phyloP scores from a whole-genome alignment of 805 yeast species.

The Starmerella powellii region DNA sequence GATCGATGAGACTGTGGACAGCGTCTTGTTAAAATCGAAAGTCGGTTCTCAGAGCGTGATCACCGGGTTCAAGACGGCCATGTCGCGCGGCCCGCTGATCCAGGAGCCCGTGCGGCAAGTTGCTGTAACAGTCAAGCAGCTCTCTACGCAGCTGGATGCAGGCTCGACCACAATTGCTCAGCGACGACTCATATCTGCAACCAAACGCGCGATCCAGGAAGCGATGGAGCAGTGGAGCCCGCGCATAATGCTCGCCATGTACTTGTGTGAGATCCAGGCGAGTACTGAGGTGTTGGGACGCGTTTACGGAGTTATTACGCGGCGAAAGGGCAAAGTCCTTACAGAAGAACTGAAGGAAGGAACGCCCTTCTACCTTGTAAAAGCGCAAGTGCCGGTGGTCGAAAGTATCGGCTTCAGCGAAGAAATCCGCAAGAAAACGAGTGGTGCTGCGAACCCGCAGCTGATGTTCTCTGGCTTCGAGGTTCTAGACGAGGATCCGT shows the following conservation, averaged over 20 bases:
- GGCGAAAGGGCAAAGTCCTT: constrained; percentile 69
- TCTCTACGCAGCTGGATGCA: constrained; percentile 23
- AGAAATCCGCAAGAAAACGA: constrained; percentile 81
- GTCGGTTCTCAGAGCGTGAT: constrained; percentile 35
- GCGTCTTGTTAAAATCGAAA: not conserved
- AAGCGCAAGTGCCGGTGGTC: constrained; percentile 77
- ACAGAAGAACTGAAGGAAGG: constrained; percentile 97
- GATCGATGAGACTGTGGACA: constrained; percentile 12
- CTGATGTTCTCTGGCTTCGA: constrained; percentile 82
- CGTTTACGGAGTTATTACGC: constrained; percentile 87
- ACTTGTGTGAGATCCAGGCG: constrained; percentile 89
- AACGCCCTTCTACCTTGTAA: constrained; percentile 84
- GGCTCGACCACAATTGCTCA: constrained; percentile 26
- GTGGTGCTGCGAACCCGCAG: constrained; percentile 97
- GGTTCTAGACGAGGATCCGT: constrained; percentile 81
- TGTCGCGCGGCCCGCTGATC: constrained; percentile 75
- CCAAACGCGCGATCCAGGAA: constrained; percentile 60
- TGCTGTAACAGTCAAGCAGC: constrained; percentile 19
- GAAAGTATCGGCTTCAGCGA: constrained; percentile 96
- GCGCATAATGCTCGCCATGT: constrained; percentile 81
- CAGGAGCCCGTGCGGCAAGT: constrained; percentile 82
- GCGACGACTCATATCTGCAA: constrained; percentile 58
- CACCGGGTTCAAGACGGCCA: constrained; percentile 77
- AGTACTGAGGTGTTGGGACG: constrained; percentile 88
- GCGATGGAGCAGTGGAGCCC: constrained; percentile 75